Percentiles rank a stretch among this genome's conserved stretches.
phyloP scores from a whole-genome alignment of 768 basidiomycete genomes.

The Russula brevipes region DNA sequence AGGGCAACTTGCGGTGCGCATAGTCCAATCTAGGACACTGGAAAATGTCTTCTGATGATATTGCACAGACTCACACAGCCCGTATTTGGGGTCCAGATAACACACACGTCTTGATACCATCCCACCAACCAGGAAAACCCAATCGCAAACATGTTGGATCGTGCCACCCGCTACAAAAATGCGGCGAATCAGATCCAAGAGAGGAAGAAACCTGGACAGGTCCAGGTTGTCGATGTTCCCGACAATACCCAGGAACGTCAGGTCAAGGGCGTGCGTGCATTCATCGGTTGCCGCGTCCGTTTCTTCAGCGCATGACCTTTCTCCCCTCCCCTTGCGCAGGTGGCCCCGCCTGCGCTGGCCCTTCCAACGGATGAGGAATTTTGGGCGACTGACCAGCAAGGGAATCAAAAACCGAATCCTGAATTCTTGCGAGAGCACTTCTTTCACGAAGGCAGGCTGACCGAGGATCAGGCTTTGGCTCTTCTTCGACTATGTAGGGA shows the following conservation, averaged over 20 bases:
- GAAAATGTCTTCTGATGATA: not conserved
- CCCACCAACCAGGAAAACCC: not conserved
- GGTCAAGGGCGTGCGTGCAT: constrained; percentile 32
- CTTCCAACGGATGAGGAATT: constrained; percentile 72
- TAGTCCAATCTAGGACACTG: not conserved
- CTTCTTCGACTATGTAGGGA: constrained; percentile 67
- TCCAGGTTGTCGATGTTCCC: constrained; percentile 25
- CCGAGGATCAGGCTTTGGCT: constrained; percentile 75
- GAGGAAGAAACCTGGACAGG: constrained; percentile 29
- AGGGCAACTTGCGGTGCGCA: not conserved
- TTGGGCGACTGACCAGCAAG: constrained; percentile 49
- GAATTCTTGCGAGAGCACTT: constrained; percentile 84
- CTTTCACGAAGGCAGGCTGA: constrained; percentile 73
- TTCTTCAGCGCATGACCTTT: not conserved
- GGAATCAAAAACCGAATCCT: constrained; percentile 61
- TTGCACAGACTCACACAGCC: not conserved
- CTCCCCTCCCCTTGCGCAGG: constrained; percentile 38
- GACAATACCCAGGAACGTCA: constrained; percentile 32
- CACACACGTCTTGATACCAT: not conserved
- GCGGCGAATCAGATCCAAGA: constrained; percentile 31
- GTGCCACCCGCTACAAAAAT: constrained; percentile 24
- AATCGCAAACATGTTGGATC: constrained; percentile 18
- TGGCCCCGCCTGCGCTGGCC: constrained; percentile 58
- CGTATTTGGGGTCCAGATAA: not conserved
- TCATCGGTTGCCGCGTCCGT: not conserved